Percentiles rank a stretch among this genome's conserved stretches.
Conservation (phyloP, 768 basidiomycete genomes). For the Pleurotus platypus region DNA sequence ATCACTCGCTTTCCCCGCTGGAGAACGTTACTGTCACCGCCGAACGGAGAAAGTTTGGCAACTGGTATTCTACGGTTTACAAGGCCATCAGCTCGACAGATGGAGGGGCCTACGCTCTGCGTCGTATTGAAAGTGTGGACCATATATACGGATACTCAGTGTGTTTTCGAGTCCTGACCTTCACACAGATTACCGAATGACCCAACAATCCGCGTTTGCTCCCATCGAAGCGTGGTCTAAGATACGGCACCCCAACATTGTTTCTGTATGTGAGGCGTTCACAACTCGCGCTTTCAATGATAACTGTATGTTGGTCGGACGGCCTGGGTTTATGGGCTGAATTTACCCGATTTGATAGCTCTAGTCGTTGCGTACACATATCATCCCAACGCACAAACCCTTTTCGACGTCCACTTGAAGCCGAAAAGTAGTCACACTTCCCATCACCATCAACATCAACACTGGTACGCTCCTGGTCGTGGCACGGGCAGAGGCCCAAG, state of each 20-base stretch:
- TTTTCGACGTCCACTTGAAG: conserved; percentile 76
- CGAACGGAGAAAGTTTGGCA: conserved; percentile 77
- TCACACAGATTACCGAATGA: conserved; percentile 73
- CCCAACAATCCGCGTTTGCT: conserved; percentile 76
- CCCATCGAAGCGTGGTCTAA: conserved; percentile 84
- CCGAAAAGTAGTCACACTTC: conserved; percentile 36
- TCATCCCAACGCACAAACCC: conserved; percentile 77
- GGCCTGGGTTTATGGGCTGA: neutral
- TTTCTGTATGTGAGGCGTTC: conserved; percentile 86
- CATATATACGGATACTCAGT: conserved; percentile 1
- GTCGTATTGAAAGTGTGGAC: conserved; percentile 82
- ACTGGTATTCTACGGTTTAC: conserved; percentile 83
- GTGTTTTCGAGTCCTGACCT: conserved; percentile 7
- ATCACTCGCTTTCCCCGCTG: conserved; percentile 82
- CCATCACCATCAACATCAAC: conserved; percentile 26
- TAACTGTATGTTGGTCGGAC: conserved; percentile 58
- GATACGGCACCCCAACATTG: conserved; percentile 82
- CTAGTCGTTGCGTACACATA: conserved; percentile 91
- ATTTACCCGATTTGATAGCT: conserved; percentile 41
- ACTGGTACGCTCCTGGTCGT: conserved; percentile 4
- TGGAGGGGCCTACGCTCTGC: conserved; percentile 71
- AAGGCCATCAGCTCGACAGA: conserved; percentile 76
- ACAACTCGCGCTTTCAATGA: conserved; percentile 92
- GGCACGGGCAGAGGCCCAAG: neutral
- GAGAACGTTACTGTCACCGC: conserved; percentile 43